Conservation (phyloP, 352 stramenopile genomes). For the Phytophthora sansomeana region DNA sequence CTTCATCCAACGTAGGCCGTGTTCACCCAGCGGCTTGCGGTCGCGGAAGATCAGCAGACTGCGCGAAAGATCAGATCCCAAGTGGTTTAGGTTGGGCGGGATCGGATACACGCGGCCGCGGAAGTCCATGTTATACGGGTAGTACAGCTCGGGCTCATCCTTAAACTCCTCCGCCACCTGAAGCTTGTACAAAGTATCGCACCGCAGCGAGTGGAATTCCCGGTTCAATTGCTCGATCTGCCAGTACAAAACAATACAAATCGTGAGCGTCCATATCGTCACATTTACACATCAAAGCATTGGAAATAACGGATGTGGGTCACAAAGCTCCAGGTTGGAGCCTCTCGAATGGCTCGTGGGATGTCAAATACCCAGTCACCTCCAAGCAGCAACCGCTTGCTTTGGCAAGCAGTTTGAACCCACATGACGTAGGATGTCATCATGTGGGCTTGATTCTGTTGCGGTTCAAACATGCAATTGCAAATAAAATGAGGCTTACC, state of each 20-base stretch:
- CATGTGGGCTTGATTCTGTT: constrained; percentile 88
- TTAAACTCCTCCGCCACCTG: constrained; percentile 96
- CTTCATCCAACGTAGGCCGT: constrained; percentile 98
- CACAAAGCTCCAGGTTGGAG: constrained; percentile 34
- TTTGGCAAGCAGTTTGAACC: constrained; percentile 91
- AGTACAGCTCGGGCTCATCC: constrained; percentile 98
- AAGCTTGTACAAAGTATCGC: constrained; percentile 96
- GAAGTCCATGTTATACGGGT: constrained; percentile 99
- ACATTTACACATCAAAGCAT: not conserved
- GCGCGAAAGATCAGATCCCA: constrained; percentile 98
- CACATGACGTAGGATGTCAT: constrained; percentile 57
- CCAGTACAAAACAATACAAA: constrained; percentile 16
- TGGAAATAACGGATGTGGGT: constrained; percentile 36
- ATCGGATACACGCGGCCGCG: constrained; percentile 98
- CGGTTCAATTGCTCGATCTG: constrained; percentile 84
- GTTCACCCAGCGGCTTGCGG: constrained; percentile 93
- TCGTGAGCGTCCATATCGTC: constrained; percentile 10
- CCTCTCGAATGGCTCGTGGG: constrained; percentile 28
- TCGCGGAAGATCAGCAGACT: constrained; percentile 97
- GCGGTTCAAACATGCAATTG: constrained; percentile 38
- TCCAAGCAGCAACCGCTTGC: constrained; percentile 55
- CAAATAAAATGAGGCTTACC: constrained; percentile 49
- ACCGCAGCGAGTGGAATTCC: constrained; percentile 95
- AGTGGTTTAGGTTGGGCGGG: constrained; percentile 98
- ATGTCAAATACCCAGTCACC: constrained; percentile 18